Evolutionary conservation across 495 filamentous ascomycete species (phyloP).

Genomic region (Lasiosphaeriaceae sp.): DNA sequence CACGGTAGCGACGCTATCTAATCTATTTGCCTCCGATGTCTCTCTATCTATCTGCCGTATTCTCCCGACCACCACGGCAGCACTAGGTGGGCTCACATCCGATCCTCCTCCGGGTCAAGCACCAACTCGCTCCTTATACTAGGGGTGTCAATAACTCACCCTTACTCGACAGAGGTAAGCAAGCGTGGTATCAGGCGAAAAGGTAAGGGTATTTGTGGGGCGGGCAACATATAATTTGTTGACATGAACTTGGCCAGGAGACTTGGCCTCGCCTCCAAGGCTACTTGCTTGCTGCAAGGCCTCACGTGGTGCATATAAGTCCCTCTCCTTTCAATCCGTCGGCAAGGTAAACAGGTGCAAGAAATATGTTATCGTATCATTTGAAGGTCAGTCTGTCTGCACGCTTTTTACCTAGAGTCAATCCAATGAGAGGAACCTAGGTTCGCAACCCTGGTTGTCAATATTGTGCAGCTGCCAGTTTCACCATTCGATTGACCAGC

Average conservation of each 20-base stretch:
- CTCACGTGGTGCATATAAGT: slow-evolving; percentile 12
- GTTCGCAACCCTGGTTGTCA: background rate
- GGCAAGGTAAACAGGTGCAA: background rate
- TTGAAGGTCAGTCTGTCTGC: background rate
- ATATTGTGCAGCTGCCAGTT: too few relatives aligned
- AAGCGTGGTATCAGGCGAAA: too few relatives aligned
- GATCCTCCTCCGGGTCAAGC: background rate
- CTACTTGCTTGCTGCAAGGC: slow-evolving; percentile 3
- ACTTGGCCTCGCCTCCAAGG: too few relatives aligned
- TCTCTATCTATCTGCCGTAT: background rate
- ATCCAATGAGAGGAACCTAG: background rate
- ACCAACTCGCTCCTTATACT: background rate
- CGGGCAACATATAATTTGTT: too few relatives aligned
- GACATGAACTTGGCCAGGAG: too few relatives aligned
- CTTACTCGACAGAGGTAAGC: too few relatives aligned
- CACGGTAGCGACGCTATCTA: background rate
- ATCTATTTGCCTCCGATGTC: background rate
- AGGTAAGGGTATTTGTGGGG: too few relatives aligned
- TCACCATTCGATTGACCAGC: too few relatives aligned
- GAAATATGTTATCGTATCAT: slow-evolving; percentile 17
- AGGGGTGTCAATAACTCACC: too few relatives aligned
- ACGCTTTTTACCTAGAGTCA: background rate
- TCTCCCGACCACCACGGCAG: background rate
- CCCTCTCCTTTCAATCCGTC: background rate
- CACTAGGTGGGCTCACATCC: background rate